Base-by-base conservation (phyloP, 2,329 filamentous ascomycete genomes). In the Shiraia sp. region DNA sequence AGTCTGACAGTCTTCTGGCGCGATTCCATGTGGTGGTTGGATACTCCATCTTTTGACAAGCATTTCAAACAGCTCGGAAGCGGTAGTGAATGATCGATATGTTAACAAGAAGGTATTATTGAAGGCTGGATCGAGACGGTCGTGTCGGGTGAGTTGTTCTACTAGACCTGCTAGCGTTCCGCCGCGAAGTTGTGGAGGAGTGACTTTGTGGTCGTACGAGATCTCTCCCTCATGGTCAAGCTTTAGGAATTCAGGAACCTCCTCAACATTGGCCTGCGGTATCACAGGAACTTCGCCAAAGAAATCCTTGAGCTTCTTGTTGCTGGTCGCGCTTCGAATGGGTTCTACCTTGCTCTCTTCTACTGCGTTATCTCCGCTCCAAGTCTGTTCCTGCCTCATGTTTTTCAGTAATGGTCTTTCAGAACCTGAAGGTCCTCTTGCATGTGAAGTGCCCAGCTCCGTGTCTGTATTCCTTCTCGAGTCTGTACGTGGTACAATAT, bases 71-170 rank as follows among this genome's bases (percentile, higher is more conserved):
- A 99, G 77, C 69, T 97, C 93, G 5, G 86, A 79, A 0, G 92
- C 93, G 2, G 85, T 84, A 0, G 93, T 97, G 63, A 99, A 99
- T 0, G 93, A 99, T 49, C 88, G 82, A 68, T 99, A 99, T 1
- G 93, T 99, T 26, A 99, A 81, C 12, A 99, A 82, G 77, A 99
- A 99, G 1, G 93, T 99, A 61, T 92, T 95, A 75, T 97, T 97
- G 74, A 97, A 97, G 49, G 81, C 92, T 3, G 91, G 90, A 64
- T 97, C 93, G 10, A 96, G 80, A 63, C 95, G 93, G 72, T 99
- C 93, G 64, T 99, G 93, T 34, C 93, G 83, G 12, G 93, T 99
- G 31, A 99, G 79, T 63, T 97, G 92, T 69, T 97, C 93, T 5
- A 96, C 93, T 42, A 99, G 76, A 4, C 88, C 93, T 22, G 89